These are phyloP conservation scores for Fusarium hostae DNA, from an alignment of 2,329 filamentous ascomycete genomes.

Conservation along the genomic window DNA sequence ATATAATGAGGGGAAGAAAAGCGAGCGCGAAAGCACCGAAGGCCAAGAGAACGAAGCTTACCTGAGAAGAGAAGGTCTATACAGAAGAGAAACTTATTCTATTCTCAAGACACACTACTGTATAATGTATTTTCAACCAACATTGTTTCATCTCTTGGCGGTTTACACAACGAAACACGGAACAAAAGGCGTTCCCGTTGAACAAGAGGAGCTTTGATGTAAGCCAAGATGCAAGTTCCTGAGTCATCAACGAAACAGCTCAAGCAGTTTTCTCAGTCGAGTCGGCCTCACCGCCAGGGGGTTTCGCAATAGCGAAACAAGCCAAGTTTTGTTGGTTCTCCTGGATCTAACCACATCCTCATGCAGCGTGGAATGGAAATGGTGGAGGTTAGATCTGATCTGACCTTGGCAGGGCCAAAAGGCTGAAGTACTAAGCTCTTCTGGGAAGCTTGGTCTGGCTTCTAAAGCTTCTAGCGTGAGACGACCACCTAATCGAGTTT, in stretches of 20 bases:
- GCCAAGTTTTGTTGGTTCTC: background rate
- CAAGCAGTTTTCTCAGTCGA: background rate
- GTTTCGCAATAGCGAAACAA: background rate
- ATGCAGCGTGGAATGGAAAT: background rate
- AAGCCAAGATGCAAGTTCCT: slow-evolving; percentile 7
- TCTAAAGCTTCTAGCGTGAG: slow-evolving; percentile 43
- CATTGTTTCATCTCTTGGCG: background rate
- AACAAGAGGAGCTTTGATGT: background rate
- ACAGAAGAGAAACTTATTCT: background rate
- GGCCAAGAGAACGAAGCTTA: background rate
- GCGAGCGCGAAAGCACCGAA: background rate
- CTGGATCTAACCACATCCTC: background rate
- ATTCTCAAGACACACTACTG: background rate
- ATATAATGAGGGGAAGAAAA: background rate
- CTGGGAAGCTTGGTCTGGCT: slow-evolving; percentile 15
- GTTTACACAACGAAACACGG: background rate
- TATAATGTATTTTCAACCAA: background rate
- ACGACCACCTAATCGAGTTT: slow-evolving; percentile 21
- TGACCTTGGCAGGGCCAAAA: background rate
- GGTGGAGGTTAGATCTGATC: slow-evolving; percentile 12
- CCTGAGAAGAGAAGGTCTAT: background rate
- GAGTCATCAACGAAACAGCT: background rate
- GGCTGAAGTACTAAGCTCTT: slow-evolving; percentile 20
- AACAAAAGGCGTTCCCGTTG: background rate
- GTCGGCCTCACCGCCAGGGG: slow-evolving; percentile 13